phyloP scores from a whole-genome alignment of 192 early-diverging fungal species.

The Coemansia sp. region DNA sequence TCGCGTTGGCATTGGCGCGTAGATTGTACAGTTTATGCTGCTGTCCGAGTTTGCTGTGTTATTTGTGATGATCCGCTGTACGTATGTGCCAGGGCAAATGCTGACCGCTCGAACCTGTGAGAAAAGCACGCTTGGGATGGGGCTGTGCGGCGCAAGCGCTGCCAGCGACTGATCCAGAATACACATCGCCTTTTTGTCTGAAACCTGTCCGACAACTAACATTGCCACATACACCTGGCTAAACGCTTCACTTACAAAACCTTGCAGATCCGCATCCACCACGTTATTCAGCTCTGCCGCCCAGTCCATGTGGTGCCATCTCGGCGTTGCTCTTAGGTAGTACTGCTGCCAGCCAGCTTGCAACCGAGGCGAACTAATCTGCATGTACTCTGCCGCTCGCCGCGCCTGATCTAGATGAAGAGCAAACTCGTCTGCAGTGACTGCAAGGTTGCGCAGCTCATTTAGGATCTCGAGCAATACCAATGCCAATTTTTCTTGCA shows the following conservation, averaged over 20 bases:
- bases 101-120: neutral
- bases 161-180: neutral
- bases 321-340: neutral
- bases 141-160: neutral
- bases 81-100: constrained; percentile 15
- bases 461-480: neutral
- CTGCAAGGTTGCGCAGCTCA: neutral
- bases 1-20: constrained; percentile 23
- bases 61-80: neutral
- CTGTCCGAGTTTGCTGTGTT: constrained; percentile 63
- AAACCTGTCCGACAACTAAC: constrained; percentile 2
- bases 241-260: neutral
- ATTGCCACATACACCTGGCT: constrained; percentile 1
- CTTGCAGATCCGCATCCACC: neutral
- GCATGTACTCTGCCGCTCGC: neutral
- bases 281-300: neutral
- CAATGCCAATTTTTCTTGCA: neutral
- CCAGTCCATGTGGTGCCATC: constrained; percentile 6
- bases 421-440: neutral
- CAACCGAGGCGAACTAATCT: neutral
- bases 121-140: neutral
- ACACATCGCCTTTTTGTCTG: neutral
- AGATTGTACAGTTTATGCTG: constrained; percentile 76
- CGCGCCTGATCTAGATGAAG: neutral
- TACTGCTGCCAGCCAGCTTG: constrained; percentile 8